phyloP scores from a whole-genome alignment of 2,329 filamentous ascomycete species.

The Didymella keratinophila region DNA sequence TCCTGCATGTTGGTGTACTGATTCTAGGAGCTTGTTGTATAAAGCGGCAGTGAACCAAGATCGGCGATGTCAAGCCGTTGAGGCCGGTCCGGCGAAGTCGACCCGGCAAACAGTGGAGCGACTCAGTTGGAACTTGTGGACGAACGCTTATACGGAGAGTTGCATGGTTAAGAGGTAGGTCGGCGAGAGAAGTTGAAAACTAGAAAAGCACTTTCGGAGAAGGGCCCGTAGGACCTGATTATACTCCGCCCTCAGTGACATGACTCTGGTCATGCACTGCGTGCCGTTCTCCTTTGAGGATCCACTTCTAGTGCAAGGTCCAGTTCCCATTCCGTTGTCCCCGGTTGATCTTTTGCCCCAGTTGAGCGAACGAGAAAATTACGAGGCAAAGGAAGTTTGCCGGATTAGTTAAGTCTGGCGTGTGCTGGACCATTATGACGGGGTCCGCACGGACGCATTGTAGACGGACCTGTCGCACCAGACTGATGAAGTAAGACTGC shows the following conservation, averaged over 20 bases:
- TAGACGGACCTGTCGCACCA: constrained; percentile 2
- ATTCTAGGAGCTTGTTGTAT: constrained; percentile 1
- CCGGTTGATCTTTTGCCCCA: constrained; percentile 18
- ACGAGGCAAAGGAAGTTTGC: constrained; percentile 11
- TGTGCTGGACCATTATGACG: constrained; percentile 1
- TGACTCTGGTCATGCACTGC: constrained; percentile 12
- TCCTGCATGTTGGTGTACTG: constrained; percentile 32
- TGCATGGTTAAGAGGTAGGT: neutral
- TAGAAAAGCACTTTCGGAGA: constrained; percentile 10
- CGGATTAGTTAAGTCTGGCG: constrained; percentile 3
- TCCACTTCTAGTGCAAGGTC: constrained; percentile 9
- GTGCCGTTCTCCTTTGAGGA: constrained; percentile 15
- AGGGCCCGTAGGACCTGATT: constrained; percentile 11
- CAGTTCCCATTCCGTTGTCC: constrained; percentile 5
- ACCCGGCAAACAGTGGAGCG: constrained; percentile 1
- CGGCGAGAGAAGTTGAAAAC: constrained; percentile 11
- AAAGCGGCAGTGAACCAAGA: constrained; percentile 1
- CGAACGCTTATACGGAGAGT: constrained; percentile 2
- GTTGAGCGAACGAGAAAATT: constrained; percentile 9
- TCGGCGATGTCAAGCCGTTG: neutral
- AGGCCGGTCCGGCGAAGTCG: neutral
- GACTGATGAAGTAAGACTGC: constrained; percentile 7
- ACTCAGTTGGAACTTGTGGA: neutral
- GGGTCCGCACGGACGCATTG: constrained; percentile 7
- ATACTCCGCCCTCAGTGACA: constrained; percentile 6